Evolutionary conservation across 2,329 filamentous ascomycete species (phyloP).

Genomic region (Thielaviopsis cerberus): DNA sequence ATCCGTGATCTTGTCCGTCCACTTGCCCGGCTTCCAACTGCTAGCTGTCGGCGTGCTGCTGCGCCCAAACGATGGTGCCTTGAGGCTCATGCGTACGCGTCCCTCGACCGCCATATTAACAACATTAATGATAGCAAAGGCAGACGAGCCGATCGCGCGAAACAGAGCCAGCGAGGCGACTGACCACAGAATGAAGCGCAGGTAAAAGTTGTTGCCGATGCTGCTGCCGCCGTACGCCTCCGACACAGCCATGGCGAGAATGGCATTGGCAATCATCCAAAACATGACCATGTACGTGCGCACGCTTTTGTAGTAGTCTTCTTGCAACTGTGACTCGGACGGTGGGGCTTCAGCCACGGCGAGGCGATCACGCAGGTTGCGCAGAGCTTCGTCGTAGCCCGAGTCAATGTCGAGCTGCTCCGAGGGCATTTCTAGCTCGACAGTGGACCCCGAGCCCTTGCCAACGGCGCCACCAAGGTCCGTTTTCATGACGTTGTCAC

Average conservation of each 20-base stretch:
- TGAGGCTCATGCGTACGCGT: conserved; percentile 43
- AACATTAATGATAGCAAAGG: conserved; percentile 68
- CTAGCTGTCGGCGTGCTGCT: conserved; percentile 2
- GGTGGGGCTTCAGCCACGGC: conserved; percentile 48
- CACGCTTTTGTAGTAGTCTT: conserved; percentile 96
- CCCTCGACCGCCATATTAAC: conserved; percentile 78
- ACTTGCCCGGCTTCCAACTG: conserved; percentile 10
- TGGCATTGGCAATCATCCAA: conserved; percentile 84
- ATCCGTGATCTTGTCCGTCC: conserved; percentile 10
- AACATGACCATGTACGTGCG: conserved; percentile 93
- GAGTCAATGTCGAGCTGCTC: conserved; percentile 97
- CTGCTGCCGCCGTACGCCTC: conserved; percentile 61
- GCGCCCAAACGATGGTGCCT: conserved; percentile 23
- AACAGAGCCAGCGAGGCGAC: conserved; percentile 78
- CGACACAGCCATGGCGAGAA: conserved; percentile 80
- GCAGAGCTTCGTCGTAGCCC: conserved; percentile 89
- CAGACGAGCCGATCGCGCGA: conserved; percentile 61
- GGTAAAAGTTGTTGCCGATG: conserved; percentile 70
- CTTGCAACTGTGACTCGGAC: conserved; percentile 70
- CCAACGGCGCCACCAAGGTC: conserved; percentile 76
- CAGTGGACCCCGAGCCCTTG: conserved; percentile 48
- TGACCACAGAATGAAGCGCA: conserved; percentile 82
- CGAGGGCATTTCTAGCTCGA: conserved; percentile 91
- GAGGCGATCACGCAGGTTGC: conserved; percentile 83
- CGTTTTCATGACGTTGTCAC: conserved; percentile 84